Evolutionary conservation across 106 monocot genomes (phyloP), one percentile per base, ranked within the genome.

Genomic region (Dendrobium officinale): DNA sequence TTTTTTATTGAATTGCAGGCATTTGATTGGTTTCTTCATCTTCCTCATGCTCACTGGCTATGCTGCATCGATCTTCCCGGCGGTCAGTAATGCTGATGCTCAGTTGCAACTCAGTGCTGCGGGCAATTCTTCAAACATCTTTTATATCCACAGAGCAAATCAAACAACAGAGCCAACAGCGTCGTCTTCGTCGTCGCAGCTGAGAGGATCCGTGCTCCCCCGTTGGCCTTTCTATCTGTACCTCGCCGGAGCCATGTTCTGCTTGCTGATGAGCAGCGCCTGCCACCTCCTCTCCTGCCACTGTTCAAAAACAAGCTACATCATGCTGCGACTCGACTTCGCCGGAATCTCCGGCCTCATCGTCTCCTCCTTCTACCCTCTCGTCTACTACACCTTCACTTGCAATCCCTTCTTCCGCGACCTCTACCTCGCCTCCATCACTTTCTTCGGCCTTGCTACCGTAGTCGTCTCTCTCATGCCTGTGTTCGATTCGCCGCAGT

Each of bases 301-400:
- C 78, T 83, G 78, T 0, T 41, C 78, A 20, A 33, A 16, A 15
- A 68, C 67, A 5, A n/a, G 66, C 73, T 78, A 78, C 77, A 20
- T 37, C 8, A 88, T 90, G 87, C 88, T 92, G 51, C 87, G 87
- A 15, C 89, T 92, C 31, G 92, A 92, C 86, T 92, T 87, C 81
- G 80, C 85, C 22, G 89, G 92, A 24, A 90, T 92, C 74, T 82
- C 89, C 10, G 51, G 73, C 13, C 82, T 92, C 55, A 86, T 92
- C 67, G 92, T 90, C 72, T 86, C 92, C 22, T 92, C 92, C 17
- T 89, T 92, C 86, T 86, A 88, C 75, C 92, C 92, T 0, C 16
- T 85, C 5, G 86, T 86, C 78, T 92, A 86, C 85, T 89, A 89
- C 86, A 17, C 89, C 26, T 92, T 92, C 81, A 43, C 75, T 4